phyloP scores from a whole-genome alignment of 2,329 filamentous ascomycete species.

The Ophiostoma perfectum region DNA sequence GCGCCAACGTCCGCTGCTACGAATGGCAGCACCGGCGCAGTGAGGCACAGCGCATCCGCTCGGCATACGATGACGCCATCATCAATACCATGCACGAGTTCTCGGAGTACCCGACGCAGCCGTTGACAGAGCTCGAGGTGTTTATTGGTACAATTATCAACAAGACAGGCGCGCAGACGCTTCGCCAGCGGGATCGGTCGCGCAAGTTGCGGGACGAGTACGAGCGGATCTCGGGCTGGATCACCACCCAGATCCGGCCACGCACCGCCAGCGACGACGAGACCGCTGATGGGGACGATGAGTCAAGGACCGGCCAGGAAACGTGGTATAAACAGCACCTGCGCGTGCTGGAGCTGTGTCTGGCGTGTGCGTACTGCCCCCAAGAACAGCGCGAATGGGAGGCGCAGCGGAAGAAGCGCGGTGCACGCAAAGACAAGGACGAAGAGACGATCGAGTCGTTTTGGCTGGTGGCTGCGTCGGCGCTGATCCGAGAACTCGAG shows the following conservation, averaged over 20 bases:
- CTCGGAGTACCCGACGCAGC: constrained; percentile 42
- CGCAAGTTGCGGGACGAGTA: constrained; percentile 49
- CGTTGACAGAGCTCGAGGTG: constrained; percentile 48
- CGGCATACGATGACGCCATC: constrained; percentile 46
- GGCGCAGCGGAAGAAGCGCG: background rate
- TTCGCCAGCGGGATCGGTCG: constrained; percentile 48
- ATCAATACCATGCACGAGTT: constrained; percentile 39
- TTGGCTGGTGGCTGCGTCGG: constrained; percentile 31
- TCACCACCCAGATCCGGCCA: constrained; percentile 29
- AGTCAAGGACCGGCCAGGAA: background rate
- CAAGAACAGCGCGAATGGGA: constrained; percentile 4
- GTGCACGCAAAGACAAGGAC: background rate
- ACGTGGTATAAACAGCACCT: constrained; percentile 12
- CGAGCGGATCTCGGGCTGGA: constrained; percentile 41
- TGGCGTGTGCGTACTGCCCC: constrained; percentile 30
- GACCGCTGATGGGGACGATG: background rate
- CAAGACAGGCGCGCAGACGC: constrained; percentile 44
- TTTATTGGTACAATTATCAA: constrained; percentile 54
- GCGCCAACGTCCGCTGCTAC: constrained; percentile 31
- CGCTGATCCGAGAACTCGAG: constrained; percentile 31
- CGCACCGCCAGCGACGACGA: background rate
- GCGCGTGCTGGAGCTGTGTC: constrained; percentile 31
- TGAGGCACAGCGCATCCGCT: constrained; percentile 42
- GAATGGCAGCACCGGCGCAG: constrained; percentile 35
- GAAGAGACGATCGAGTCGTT: constrained; percentile 31